Conservation (phyloP, 768 basidiomycete genomes). For the Pulveroboletus sp. region DNA sequence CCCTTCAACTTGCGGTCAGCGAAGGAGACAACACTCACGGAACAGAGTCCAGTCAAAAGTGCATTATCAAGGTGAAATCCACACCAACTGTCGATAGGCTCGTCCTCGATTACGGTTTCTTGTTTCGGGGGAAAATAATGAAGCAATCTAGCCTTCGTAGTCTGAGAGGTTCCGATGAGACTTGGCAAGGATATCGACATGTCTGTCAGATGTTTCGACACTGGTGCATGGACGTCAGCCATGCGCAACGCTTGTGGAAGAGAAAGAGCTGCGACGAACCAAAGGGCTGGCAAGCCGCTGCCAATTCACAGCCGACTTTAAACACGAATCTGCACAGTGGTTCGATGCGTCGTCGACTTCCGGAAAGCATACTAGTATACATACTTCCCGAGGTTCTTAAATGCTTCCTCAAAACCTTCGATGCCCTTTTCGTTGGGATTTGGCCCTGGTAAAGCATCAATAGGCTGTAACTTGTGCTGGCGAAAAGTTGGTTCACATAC, state of each 20-base stretch:
- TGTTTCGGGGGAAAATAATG: conserved; percentile 86
- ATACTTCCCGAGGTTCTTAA: conserved; percentile 79
- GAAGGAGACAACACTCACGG: conserved; percentile 42
- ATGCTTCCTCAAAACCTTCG: conserved; percentile 79
- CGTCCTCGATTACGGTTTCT: conserved; percentile 45
- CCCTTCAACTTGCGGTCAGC: conserved; percentile 2
- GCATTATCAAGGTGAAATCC: conserved; percentile 95
- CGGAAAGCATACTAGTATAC: conserved; percentile 9
- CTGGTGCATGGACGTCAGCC: conserved; percentile 35
- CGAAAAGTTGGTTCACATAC: conserved; percentile 39
- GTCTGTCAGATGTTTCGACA: conserved; percentile 62
- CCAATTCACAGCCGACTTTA: conserved; percentile 75
- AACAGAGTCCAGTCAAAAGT: conserved; percentile 87
- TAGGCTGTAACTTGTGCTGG: too few species aligned
- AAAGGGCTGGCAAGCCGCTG: conserved; percentile 87
- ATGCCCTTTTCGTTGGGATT: conserved; percentile 50
- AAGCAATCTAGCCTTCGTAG: conserved; percentile 88
- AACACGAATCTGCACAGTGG: conserved; percentile 61
- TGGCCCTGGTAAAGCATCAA: conserved; percentile 52
- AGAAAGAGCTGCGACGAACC: conserved; percentile 49
- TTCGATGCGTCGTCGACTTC: conserved; percentile 2
- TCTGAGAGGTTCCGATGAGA: conserved; percentile 73
- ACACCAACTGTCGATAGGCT: conserved; percentile 84
- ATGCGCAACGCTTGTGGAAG: neutral
- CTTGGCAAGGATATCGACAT: conserved; percentile 59